Evolutionary conservation across 2,329 filamentous ascomycete genomes (phyloP).

Genomic region (Pestalotiopsis fici): DNA sequence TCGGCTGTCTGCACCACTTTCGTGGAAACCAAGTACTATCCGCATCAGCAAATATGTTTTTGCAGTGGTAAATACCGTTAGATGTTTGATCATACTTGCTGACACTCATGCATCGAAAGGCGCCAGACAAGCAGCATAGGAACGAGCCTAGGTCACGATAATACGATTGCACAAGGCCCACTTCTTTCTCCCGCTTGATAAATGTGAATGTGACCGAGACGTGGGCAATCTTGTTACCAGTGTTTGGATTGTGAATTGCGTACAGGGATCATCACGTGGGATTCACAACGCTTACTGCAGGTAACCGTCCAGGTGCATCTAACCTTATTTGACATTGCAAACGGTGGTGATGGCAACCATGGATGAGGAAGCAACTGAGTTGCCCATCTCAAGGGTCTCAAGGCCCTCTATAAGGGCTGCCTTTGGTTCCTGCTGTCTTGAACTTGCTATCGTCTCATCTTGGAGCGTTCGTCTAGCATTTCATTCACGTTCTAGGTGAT

Average conservation of each 20-base stretch:
- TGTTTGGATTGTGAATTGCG: constrained; percentile 17
- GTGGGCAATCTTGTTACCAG: constrained; percentile 10
- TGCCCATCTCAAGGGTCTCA: constrained; percentile 2
- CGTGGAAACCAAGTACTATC: neutral
- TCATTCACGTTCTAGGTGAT: neutral
- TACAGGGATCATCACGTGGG: constrained; percentile 38
- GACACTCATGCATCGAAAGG: neutral
- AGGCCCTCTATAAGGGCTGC: neutral
- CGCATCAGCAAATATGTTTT: neutral
- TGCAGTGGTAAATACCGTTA: neutral
- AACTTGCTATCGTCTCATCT: neutral
- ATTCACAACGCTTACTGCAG: constrained; percentile 36
- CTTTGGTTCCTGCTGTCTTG: neutral
- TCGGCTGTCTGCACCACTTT: neutral
- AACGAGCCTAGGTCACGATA: neutral
- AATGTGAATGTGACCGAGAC: constrained; percentile 1
- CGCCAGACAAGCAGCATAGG: neutral
- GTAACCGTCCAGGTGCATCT: constrained; percentile 35
- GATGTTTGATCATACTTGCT: neutral
- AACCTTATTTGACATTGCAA: constrained; percentile 38
- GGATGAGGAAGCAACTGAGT: neutral
- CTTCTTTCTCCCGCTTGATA: neutral
- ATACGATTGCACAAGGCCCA: neutral
- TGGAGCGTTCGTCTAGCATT: neutral
- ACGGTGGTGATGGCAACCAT: constrained; percentile 26